Evolutionary conservation across 2,329 filamentous ascomycete species (phyloP), one percentile per base, ranked within the genome.

Genomic region (Hypoxylon sp.): DNA sequence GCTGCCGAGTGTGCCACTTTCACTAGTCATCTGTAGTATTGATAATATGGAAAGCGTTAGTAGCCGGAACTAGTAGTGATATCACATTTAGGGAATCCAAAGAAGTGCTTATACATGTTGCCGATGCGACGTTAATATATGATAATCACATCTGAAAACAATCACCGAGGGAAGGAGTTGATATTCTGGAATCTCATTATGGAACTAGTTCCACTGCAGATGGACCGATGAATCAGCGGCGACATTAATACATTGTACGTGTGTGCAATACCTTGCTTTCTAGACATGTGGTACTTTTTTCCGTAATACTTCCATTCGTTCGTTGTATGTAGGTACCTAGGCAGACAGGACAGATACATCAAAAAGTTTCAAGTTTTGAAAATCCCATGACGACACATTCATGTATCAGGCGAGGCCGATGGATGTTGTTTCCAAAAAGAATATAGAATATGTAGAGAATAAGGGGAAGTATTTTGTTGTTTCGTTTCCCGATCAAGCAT

Each of bases 121-220:
- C 47, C 38, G 43, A 56, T 59, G 42, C 49, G 37, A 59, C 53
- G 45, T 53, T 59, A 42, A 51, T 54, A 53, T 57, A 20, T 46
- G 56, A 53, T 48, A 43, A 59, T 59, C 56, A 59, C 43, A 57
- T 51, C 52, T 59, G 34, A 51, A 53, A 57, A 46, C 45, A 53
- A 59, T 51, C 44, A 57, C 49, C 56, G 52, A 53, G 49, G 23
- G 42, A 38, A 45, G 31, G 51, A 38, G 23, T 50, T 49, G 30
- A 53, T 51, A 51, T 49, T 50, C 44, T 41, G 25, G 31, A 43
- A 56, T 12, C 23, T 35, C 35, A 57, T 53, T 50, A 51, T 54
- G 45, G 49, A 56, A 57, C 47, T 41, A 55, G 43, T 51, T 49
- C 35, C 41, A 36, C 40, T 48, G 38, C 38, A 49, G 26, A 51